Base-by-base conservation (phyloP, 2,329 filamentous ascomycete species). In the Thelonectria olida region DNA sequence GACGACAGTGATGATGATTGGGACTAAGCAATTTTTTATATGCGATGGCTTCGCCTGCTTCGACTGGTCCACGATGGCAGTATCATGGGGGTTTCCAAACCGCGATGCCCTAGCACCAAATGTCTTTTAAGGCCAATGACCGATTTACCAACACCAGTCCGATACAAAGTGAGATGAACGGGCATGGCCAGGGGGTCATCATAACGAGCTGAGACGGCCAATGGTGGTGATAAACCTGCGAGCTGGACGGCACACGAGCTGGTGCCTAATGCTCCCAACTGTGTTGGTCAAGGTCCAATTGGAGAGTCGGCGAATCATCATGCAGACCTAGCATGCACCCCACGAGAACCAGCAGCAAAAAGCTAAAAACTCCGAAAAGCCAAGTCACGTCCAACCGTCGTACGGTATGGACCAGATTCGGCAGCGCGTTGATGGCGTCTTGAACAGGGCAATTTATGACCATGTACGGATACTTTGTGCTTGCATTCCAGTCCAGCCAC, bases 1-100 rank as follows among this genome's bases (percentile, higher is more conserved):
- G 75, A 78, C 41, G 79, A 82, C 58, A 81, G 86, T 34, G 85
- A 88, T 23, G 85, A 89, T 63, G 86, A 88, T 68, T 89, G 87
- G 85, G 86, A 90, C 68, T 90, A 79, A 82, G 57, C n/a, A 50
- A 44, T 15, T 34, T 34, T 41, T 23, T 39, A 56, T 44, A 34
- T 28, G 45, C 42, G 53, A 31, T 28, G 54, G n/a, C 44, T 31
- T 25, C 27, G 22, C 23, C 53, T 41, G 12, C 42, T 45, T 44
- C 49, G 58, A 39, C 51, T 5, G 42, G 22, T 41, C 41, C 34
- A 36, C 25, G 25, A 31, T 12, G 28, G n/a, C 23, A 51, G 47
- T 47, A 41, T 38, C 39, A 38, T 12, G 22, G 27, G 36, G 44
- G 38, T 42, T 44, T 31, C 47, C 51, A 49, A 56, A 47, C n/a